A percentile compares a stretch with the other conserved stretches of the same genome.
These are phyloP conservation scores for Solanum hybrid DNA, from an alignment of 305 asterid species.

Conservation along the genomic window DNA sequence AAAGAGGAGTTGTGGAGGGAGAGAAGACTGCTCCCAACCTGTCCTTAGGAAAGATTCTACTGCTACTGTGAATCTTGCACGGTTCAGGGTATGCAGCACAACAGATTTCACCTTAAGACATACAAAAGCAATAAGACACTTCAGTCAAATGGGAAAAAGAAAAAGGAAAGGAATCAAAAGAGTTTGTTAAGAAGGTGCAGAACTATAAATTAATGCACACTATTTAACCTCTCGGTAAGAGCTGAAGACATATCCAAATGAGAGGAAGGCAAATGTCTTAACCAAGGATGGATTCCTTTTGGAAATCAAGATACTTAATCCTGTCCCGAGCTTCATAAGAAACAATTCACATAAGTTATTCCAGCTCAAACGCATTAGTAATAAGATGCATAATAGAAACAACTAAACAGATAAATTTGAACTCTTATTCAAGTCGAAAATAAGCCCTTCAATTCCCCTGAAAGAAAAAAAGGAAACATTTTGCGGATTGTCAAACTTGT, in stretches of 20 bases:
- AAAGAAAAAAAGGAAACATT: background rate
- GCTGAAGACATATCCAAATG: slow-evolving; percentile 90
- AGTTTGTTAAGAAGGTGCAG: background rate
- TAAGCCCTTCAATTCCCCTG: background rate
- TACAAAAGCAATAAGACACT: background rate
- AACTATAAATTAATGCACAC: slow-evolving; percentile 11
- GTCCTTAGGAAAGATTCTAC: slow-evolving; percentile 86
- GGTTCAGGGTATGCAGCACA: slow-evolving; percentile 79
- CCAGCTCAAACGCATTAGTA: background rate
- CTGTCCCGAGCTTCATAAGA: slow-evolving; percentile 85
- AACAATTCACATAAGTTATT: slow-evolving; percentile 24
- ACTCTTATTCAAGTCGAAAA: background rate
- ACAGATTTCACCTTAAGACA: slow-evolving; percentile 82
- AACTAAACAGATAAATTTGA: background rate
- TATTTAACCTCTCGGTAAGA: slow-evolving; percentile 78
- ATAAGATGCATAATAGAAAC: background rate
- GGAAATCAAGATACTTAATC: slow-evolving; percentile 82
- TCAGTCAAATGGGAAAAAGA: background rate
- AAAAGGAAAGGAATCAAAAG: background rate
- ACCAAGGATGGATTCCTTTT: slow-evolving; percentile 84
- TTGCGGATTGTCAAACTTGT: background rate
- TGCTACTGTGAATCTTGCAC: slow-evolving; percentile 91
- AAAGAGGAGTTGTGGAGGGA: background rate
- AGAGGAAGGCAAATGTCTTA: slow-evolving; percentile 68
- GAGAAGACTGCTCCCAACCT: slow-evolving; percentile 33